Base-by-base conservation (phyloP, 352 stramenopile genomes). In the Halophytophthora batemanensis region DNA sequence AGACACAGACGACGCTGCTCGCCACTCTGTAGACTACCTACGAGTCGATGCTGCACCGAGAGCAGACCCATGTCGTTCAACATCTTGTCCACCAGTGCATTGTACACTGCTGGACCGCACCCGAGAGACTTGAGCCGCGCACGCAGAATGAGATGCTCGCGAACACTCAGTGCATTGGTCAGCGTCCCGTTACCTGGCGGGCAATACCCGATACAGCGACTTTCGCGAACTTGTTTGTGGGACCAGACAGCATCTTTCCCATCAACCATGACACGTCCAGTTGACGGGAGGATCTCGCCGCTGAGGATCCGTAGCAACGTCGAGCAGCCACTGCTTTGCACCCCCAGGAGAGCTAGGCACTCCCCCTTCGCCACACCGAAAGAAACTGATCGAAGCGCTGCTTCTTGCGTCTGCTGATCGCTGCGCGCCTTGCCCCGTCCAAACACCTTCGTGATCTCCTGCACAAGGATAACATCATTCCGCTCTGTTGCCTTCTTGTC, bases 171-270 rank as follows among this genome's bases (percentile, higher is more conserved):
- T 13, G 33, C n/a, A 21, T 45, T 35, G 13, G 45, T 22, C 13
- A 66, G 35, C 13, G 59, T 59, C 38, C 72, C 50, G 31, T 51
- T 47, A 5, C 56, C 51, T 44, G 94, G 82, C 12, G 86, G 76
- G 57, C 86, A 96, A 52, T 94, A 94, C 6, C 83, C 84, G 10
- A 94, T 66, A 6, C 56, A 39, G 3, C 66, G 55, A 5, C 35
- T 19, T 19, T 59, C 23, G 1, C 56, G 55, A 22, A 70, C 22
- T 14, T 61, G 31, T 1, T 18, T 37, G 31, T 71, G 65, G 18
- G 58, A 42, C 28, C 35, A 58, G 8, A 69, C 15, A 3, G 34
- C 48, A 29, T 75, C 66, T 6, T 53, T 37, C 4, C 66, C 66
- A 22, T 39, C 36, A 31, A 75, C 15, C 0, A 53, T 14, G 12